phyloP scores from a whole-genome alignment of 139 green algal genomes.

The Chlorella sp. region DNA sequence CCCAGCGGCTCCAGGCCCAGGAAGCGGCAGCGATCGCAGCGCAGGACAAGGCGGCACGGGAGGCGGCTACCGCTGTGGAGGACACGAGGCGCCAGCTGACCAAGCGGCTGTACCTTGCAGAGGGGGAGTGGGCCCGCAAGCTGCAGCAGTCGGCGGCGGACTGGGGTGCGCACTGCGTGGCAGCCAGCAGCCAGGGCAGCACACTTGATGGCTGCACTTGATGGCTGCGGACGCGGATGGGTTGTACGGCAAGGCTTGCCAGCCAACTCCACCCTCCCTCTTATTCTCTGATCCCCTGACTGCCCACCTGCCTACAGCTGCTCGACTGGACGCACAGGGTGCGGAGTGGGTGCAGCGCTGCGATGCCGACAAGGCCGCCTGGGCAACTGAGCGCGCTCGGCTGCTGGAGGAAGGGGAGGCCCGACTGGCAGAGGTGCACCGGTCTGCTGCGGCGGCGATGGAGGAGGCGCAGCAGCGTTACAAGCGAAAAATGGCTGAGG shows the following conservation, averaged over 20 bases:
- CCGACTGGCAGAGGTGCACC: not conserved
- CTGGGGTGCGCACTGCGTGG: constrained; percentile 6
- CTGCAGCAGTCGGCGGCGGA: constrained; percentile 16
- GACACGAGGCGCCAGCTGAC: constrained; percentile 3
- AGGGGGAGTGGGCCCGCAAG: constrained; percentile 38
- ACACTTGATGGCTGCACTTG: no score
- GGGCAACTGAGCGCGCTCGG: not conserved
- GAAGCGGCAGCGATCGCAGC: not conserved
- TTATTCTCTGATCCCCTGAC: no score
- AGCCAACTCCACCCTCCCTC: no score
- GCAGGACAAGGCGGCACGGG: not conserved
- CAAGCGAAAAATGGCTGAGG: not conserved
- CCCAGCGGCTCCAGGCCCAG: not conserved
- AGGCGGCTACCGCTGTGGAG: not conserved
- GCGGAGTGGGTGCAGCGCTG: constrained; percentile 1
- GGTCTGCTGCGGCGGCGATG: not conserved
- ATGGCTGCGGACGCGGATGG: no score
- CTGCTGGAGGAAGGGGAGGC: not conserved
- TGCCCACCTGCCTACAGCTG: not conserved
- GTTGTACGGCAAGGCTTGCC: no score
- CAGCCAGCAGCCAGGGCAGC: not conserved
- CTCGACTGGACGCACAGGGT: constrained; percentile 1
- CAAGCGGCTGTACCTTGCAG: constrained; percentile 28
- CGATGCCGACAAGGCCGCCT: constrained; percentile 9
- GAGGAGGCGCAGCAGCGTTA: constrained; percentile 18